Conservation (phyloP, 495 filamentous ascomycete genomes). For the Barbatosphaeria neglecta region DNA sequence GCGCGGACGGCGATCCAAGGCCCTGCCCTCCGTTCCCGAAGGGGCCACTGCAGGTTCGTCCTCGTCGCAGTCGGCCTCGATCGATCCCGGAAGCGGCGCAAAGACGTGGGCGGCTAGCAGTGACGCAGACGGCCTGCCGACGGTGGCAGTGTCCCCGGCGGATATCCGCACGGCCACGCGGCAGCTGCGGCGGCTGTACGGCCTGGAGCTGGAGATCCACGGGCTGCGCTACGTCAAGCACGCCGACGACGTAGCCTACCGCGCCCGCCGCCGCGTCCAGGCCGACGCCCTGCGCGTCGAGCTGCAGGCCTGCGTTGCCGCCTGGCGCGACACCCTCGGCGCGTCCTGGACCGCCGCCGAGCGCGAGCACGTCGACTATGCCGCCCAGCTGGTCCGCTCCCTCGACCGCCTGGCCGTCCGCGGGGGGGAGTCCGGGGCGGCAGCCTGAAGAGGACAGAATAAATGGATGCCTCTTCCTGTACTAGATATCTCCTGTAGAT, state of each 20-base stretch:
- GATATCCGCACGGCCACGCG: not conserved
- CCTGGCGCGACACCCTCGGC: not conserved
- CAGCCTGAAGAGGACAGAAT: not conserved
- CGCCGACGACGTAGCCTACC: not conserved
- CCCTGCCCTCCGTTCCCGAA: too few relatives aligned
- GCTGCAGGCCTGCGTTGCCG: not conserved
- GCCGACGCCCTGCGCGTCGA: not conserved
- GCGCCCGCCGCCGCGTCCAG: not conserved
- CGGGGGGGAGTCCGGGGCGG: not conserved
- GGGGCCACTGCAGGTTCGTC: too few relatives aligned
- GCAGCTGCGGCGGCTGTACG: not conserved
- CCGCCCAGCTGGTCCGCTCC: not conserved
- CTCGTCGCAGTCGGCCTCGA: too few relatives aligned
- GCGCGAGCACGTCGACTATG: not conserved
- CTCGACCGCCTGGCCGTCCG: not conserved
- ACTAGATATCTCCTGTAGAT: too few relatives aligned
- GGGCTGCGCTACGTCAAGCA: not conserved
- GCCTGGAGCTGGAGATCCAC: not conserved
- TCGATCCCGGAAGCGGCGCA: too few relatives aligned
- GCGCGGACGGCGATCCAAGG: too few relatives aligned
- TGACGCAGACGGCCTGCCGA: too few relatives aligned
- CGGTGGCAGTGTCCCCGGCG: not conserved
- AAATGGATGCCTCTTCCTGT: too few relatives aligned
- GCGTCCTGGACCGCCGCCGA: not conserved
- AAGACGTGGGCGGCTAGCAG: too few relatives aligned